Percentiles rank a stretch among this genome's conserved stretches.
Conservation (phyloP, 2,329 filamentous ascomycete species). For the Sphaerulina vaccinii region DNA sequence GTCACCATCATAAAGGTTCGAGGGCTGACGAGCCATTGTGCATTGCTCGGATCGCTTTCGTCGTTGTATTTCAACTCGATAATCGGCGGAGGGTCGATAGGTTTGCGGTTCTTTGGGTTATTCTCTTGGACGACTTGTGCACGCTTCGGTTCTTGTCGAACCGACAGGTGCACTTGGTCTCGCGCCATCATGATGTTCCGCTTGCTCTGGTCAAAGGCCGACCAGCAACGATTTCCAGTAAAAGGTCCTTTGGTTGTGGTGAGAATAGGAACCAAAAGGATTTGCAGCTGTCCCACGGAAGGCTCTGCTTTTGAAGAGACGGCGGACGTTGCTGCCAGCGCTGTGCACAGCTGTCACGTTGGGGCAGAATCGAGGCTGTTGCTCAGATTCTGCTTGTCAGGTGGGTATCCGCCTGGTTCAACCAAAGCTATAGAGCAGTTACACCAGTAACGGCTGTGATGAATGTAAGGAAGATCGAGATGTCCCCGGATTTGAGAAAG, state of each 20-base stretch:
- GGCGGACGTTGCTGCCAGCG: conserved; percentile 11
- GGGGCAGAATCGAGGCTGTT: background rate
- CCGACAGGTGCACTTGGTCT: conserved; percentile 17
- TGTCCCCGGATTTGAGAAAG: conserved; percentile 5
- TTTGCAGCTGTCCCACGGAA: background rate
- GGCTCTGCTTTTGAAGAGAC: background rate
- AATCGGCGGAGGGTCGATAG: conserved; percentile 84
- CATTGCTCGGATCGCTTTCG: conserved; percentile 47
- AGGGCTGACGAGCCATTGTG: conserved; percentile 63
- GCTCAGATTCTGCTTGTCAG: too few species aligned
- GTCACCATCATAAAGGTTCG: conserved; percentile 63
- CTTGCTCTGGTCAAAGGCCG: conserved; percentile 1
- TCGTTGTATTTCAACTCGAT: conserved; percentile 63
- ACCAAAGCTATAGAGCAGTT: background rate
- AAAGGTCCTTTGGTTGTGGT: conserved; percentile 3
- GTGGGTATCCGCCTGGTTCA: background rate
- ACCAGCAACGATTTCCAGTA: conserved; percentile 7
- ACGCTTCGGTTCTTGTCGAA: conserved; percentile 26
- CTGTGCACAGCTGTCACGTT: conserved; percentile 2
- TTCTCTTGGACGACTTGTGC: conserved; percentile 30
- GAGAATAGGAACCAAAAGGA: conserved; percentile 7
- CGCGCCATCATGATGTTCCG: conserved; percentile 49
- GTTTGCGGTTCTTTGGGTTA: conserved; percentile 59
- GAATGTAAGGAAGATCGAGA: background rate
- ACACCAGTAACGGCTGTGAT: conserved; percentile 5